phyloP scores from a whole-genome alignment of 305 asterid genomes.

The Fraxinus greggii region DNA sequence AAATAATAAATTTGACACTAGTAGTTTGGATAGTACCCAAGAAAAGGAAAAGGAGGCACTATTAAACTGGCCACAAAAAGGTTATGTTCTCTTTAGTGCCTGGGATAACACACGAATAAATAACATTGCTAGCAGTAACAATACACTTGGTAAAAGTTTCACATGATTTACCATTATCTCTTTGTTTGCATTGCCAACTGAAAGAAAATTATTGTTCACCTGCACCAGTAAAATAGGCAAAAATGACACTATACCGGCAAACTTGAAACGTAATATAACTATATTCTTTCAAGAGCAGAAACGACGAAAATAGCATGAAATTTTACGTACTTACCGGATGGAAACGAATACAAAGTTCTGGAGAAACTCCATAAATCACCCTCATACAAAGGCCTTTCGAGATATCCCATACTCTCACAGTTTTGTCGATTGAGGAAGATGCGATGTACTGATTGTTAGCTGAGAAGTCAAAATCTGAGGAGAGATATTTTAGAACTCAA shows the following conservation, averaged over 20 bases:
- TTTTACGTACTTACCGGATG: conserved; percentile 72
- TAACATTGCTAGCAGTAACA: background rate
- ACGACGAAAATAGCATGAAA: conserved; percentile 2
- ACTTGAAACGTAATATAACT: background rate
- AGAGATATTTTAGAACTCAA: conserved; percentile 25
- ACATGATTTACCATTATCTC: conserved; percentile 65
- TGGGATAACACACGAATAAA: background rate
- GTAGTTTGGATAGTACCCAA: background rate
- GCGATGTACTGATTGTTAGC: conserved; percentile 90
- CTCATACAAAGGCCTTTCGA: conserved; percentile 87
- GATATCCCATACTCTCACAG: conserved; percentile 93
- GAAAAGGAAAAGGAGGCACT: background rate
- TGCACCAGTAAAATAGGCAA: conserved; percentile 33
- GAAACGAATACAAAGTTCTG: conserved; percentile 90
- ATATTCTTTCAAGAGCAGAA: conserved; percentile 1
- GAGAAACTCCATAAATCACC: conserved; percentile 81
- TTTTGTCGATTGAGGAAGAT: conserved; percentile 86
- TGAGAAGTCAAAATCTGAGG: conserved; percentile 93
- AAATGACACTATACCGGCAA: background rate
- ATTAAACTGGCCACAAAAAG: background rate
- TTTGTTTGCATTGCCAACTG: conserved; percentile 84
- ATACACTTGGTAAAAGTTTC: conserved; percentile 17
- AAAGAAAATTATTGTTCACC: conserved; percentile 93
- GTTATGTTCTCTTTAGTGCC: background rate
- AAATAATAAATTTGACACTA: background rate